Base-by-base conservation (phyloP, 495 filamentous ascomycete species). In the Hypoxylon perforatum region DNA sequence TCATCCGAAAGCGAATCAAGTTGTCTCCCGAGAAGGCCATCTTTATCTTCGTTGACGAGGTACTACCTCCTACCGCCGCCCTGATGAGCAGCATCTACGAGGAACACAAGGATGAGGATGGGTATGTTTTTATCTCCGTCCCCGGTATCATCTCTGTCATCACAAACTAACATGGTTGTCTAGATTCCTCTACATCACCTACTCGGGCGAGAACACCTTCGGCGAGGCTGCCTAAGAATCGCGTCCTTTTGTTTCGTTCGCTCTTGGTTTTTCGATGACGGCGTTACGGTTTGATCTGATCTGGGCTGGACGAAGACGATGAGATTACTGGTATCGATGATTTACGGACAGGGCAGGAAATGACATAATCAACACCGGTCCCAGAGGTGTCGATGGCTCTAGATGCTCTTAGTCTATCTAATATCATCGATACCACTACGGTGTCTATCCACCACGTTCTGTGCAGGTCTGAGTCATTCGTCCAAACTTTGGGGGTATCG, bases 31-130 rank as follows among this genome's bases (percentile, higher is more conserved):
- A 99, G 85, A 99, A 99, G 86, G 95, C 95, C 69, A 99, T 99
- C 85, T 99, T 99, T 86, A 99, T 99, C 86, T 99, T 98, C 82
- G 95, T 99, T 67, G 95, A 98, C 75, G 95, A 97, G 85, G 94
- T 98, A 35, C 87, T 99, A 23, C 95, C 95, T 35, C 95, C 95
- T 0, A 98, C 95, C 2, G 95, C 95, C 45, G 95, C 95, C 46
- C 88, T 99, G 44, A 99, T 99, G 95, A 97, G 92, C 86, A 93
- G 90, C 76, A 99, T 99, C 80, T 99, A 98, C 77, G 95, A 99
- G 79, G 95, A 99, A 79, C 94, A 97, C 87, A 97, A 97, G 81
- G 84, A 84, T 61, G 83, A 92, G 83, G 81, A 92, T 80, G 87
- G 90, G 88, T 83, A 82, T 70, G 78, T 79, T 23, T 79, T 23